phyloP scores from a whole-genome alignment of 495 filamentous ascomycete genomes.

The Durotheca rogersii region DNA sequence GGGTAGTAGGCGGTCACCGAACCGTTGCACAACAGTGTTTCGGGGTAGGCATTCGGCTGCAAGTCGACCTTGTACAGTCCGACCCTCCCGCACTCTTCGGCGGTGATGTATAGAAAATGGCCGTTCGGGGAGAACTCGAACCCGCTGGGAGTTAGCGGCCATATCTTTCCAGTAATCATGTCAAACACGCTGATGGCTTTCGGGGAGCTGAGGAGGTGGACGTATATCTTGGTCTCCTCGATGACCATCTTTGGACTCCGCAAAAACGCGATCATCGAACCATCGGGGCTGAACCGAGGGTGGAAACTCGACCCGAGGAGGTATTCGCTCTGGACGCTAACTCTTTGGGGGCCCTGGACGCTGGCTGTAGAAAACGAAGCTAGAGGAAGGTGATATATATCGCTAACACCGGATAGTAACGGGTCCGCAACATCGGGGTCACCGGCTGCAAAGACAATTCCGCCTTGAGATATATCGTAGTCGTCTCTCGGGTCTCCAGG shows the following conservation, averaged over 20 bases:
- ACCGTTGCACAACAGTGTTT: constrained; percentile 15
- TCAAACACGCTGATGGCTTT: constrained; percentile 27
- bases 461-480: constrained; percentile 29
- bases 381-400: constrained; percentile 30
- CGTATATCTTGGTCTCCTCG: constrained; percentile 13
- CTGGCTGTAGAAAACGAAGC: constrained; percentile 21
- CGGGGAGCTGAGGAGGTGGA: constrained; percentile 14
- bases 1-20: constrained; percentile 17
- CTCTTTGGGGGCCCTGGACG: constrained; percentile 9
- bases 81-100: constrained; percentile 26
- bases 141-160: constrained; percentile 11
- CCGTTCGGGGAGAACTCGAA: constrained; percentile 27
- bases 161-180: constrained; percentile 16
- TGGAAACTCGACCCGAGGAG: constrained; percentile 4
- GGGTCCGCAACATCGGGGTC: background rate
- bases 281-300: constrained; percentile 33
- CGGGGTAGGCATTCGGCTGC: constrained; percentile 15
- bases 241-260: background rate
- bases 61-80: constrained; percentile 30
- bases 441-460: constrained; percentile 25
- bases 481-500: constrained; percentile 4
- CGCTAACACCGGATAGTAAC: background rate
- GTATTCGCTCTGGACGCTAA: constrained; percentile 10
- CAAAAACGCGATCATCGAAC: constrained; percentile 27
- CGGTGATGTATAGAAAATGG: constrained; percentile 25